Evolutionary conservation across 2,329 filamentous ascomycete genomes (phyloP), one percentile per base, ranked within the genome.

Genomic region (Alternaria burnsii): DNA sequence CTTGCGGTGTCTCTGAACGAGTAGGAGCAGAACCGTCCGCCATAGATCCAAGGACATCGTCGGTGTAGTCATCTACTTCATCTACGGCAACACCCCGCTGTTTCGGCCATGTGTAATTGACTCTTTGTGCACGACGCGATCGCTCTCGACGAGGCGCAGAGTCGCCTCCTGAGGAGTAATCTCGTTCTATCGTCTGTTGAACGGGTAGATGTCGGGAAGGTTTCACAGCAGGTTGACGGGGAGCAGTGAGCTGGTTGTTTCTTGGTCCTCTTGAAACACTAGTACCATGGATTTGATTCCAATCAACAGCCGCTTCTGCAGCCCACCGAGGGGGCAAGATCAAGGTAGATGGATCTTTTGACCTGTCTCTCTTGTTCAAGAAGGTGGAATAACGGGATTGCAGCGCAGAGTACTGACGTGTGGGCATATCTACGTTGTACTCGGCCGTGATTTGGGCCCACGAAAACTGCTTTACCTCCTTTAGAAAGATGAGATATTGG

Each of bases 401-500:
- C 0, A 78, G 57, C 9, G 63, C 62, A 4, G 41, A 20, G 12
- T 68, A 68, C 10, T 54, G 71, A 3, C 82, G 71, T 11, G 67
- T 60, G 1, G 75, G 70, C 48, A 81, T 78, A 28, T 78, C 68
- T 2, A 40, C 56, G 26, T 66, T 59, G 12, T 68, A 75, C 38
- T 68, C 67, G 5, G 59, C 38, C 0, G 70, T 68, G 9, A 83
- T 80, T 1, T 76, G 65, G 2, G 66, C 55, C 80, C 80, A 83
- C 9, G 60, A 59, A 4, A 73, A 59, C 7, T 67, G 65, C 36
- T 80, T 76, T 0, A 79, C 77, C 54, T 82, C 80, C 48, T 79
- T 82, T 5, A 83, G 54, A 36, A 77, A 77, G 5, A 80, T 76
- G 0, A 84, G 65, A 8, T 79, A 62, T 26, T 76, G 68, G 16